phyloP scores from a whole-genome alignment of 2,329 filamentous ascomycete genomes.

The Penicillium sp. region DNA sequence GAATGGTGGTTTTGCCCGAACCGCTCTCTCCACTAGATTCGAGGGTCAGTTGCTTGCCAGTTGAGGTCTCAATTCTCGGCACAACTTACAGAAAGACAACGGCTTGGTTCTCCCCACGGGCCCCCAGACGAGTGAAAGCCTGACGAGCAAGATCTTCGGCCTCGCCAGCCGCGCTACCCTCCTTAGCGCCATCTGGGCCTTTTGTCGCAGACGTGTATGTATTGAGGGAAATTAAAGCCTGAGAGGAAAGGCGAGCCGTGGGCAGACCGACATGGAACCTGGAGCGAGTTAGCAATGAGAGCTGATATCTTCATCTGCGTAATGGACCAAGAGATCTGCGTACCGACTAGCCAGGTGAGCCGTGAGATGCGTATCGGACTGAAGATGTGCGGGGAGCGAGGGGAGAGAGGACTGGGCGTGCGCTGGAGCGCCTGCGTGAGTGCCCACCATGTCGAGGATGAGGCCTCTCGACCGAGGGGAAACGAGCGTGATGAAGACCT shows the following conservation, averaged over 20 bases:
- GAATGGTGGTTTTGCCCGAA: conserved; percentile 91
- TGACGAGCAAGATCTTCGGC: conserved; percentile 89
- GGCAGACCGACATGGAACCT: conserved; percentile 92
- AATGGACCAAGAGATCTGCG: too few relatives aligned
- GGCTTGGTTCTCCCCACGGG: conserved; percentile 90
- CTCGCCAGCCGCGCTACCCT: conserved; percentile 89
- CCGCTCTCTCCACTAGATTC: conserved; percentile 85
- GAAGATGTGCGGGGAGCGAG: conserved; percentile 74
- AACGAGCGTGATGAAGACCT: conserved; percentile 14
- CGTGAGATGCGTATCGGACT: conserved; percentile 57
- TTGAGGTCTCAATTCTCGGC: neutral
- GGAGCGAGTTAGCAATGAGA: conserved; percentile 53
- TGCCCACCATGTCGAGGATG: conserved; percentile 42
- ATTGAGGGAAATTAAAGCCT: conserved; percentile 89
- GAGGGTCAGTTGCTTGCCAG: conserved; percentile 30
- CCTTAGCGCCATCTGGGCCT: conserved; percentile 86
- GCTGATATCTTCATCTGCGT: neutral
- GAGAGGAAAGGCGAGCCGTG: conserved; percentile 85
- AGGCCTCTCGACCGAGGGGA: conserved; percentile 3
- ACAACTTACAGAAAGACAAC: conserved; percentile 83
- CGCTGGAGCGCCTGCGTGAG: conserved; percentile 58
- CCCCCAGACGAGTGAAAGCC: conserved; percentile 82
- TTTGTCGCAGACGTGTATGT: conserved; percentile 90
- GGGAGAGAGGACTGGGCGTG: conserved; percentile 82
- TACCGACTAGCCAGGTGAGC: conserved; percentile 57